Base-by-base conservation (phyloP, 768 basidiomycete species). In the Lepiota venenata region DNA sequence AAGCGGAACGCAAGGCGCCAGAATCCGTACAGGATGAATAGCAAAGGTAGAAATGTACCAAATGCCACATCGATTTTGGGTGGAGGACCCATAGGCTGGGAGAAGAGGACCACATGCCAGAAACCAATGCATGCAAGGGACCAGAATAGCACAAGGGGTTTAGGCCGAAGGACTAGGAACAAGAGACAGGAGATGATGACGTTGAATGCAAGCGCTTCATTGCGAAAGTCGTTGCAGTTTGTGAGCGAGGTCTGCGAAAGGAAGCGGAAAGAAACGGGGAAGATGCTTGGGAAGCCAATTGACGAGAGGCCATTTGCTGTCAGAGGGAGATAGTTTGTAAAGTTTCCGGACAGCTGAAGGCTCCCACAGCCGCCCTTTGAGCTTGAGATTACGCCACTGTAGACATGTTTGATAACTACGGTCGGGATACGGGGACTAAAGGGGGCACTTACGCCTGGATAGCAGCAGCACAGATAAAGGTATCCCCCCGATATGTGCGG, bases 21-120 rank as follows among this genome's bases (percentile, higher is more conserved):
- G 61, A 94, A 85, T 11, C 74, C 85, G 56, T 92, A 91, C 9
- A 79, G 81, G 50, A 92, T 81, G 61, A 92, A 93, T 18, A 94
- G 74, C 0, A 80, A 68, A 0, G 92, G 91, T 8, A 94, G 74
- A 71, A 94, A 94, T 4, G 81, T 79, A 27, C 78, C 80, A 59
- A 94, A 92, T 5, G 82, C 88, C n/a, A 74, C 71, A 52, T 87
- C 82, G 52, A 93, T 68, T 22, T 79, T 77, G 4, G 93, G 91
- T 35, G 88, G 87, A 5, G 75, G 75, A 1, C 74, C 75, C 43
- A 71, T 79, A 5, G 87, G 87, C 61, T 93, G 86, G 8, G 88
- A 88, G 61, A 91, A 92, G 38, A 94, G 78, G 0, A 81, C 73
- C 50, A 91, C 74, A 60, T 94, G 91, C 91, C 92, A 94, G 65